Conservation (phyloP, 495 filamentous ascomycete genomes). For the Podospora bellae-mahoneyi region DNA sequence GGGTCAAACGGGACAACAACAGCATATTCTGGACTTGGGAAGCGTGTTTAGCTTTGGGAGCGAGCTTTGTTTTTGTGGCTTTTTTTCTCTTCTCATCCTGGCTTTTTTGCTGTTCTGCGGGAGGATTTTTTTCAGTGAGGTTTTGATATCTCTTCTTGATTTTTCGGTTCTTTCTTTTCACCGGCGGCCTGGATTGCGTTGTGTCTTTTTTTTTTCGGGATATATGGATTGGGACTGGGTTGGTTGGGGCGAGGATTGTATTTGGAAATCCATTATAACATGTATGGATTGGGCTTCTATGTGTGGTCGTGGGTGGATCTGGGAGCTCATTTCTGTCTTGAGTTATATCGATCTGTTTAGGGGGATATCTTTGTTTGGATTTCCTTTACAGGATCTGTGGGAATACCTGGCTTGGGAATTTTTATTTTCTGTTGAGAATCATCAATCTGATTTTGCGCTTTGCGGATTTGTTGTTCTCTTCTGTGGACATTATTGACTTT, state of each 20-base stretch:
- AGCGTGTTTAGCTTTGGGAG: not conserved
- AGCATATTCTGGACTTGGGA: not conserved
- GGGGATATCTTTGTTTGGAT: not conserved
- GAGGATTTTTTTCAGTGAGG: not conserved
- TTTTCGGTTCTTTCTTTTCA: not conserved
- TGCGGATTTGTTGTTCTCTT: not conserved
- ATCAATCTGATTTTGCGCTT: not conserved
- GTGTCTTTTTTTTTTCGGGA: not conserved
- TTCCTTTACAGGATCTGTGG: not conserved
- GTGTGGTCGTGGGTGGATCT: not conserved
- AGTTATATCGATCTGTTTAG: too few species aligned
- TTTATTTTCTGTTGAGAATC: not conserved
- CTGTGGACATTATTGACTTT: not conserved
- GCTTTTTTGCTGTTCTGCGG: not conserved
- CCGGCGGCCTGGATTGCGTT: not conserved
- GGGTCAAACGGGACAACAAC: conserved; percentile 2
- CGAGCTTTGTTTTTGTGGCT: not conserved
- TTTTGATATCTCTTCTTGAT: not conserved
- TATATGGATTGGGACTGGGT: not conserved
- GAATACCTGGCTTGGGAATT: not conserved
- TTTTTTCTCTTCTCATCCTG: not conserved
- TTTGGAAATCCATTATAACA: not conserved
- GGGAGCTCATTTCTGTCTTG: too few species aligned
- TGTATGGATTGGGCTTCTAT: not conserved
- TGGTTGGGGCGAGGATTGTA: not conserved